Conservation (phyloP, 2,329 filamentous ascomycete species). For the Rugonectria rugulosa region DNA sequence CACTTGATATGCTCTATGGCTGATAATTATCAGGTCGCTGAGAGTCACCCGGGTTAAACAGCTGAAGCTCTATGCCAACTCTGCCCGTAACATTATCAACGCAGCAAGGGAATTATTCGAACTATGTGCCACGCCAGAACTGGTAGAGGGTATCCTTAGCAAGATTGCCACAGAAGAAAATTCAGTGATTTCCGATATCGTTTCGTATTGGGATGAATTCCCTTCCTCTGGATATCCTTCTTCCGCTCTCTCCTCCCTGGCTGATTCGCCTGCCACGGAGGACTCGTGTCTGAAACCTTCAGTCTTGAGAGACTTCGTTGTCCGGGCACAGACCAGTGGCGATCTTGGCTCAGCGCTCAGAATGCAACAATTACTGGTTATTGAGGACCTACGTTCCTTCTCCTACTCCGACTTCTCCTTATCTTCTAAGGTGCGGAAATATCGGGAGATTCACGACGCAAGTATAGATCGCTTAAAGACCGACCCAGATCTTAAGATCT, state of each 20-base stretch:
- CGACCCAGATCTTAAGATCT: neutral
- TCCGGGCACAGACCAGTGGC: neutral
- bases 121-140: neutral
- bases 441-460: slow-evolving; percentile 1
- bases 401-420: too few relatives aligned
- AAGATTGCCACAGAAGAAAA: neutral
- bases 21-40: neutral
- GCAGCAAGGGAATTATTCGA: neutral
- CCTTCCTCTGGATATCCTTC: neutral
- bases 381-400: neutral
- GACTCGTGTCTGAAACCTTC: neutral
- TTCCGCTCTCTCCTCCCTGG: neutral
- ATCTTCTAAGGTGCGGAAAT: neutral
- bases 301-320: neutral
- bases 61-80: neutral
- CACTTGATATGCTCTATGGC: neutral
- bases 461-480: slow-evolving; percentile 1
- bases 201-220: neutral
- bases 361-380: slow-evolving; percentile 2
- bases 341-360: slow-evolving; percentile 3
- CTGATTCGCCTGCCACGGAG: neutral
- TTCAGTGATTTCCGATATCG: neutral
- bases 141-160: neutral
- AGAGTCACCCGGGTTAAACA: slow-evolving; percentile 2
- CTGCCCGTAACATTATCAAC: neutral